phyloP scores from a whole-genome alignment of 768 basidiomycete genomes.

The Suillus fuscotomentosus region DNA sequence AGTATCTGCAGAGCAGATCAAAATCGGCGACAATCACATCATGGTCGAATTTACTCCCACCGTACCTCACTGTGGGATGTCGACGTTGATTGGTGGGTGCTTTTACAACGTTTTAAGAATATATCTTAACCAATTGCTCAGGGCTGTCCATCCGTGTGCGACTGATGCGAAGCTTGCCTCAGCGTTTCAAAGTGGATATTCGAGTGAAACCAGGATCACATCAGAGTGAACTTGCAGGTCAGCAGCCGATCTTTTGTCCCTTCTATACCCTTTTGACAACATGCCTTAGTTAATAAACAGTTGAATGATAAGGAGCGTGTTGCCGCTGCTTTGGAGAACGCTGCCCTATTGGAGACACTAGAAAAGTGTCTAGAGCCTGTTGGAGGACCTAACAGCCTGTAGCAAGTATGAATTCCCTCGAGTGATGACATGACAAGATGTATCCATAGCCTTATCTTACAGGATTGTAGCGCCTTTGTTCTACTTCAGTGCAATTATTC shows the following conservation, averaged over 20 bases:
- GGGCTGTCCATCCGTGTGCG: constrained; percentile 96
- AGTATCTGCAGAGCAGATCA: constrained; percentile 86
- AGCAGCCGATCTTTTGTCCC: constrained; percentile 20
- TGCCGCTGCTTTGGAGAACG: constrained; percentile 94
- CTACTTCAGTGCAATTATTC: background rate
- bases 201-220: constrained; percentile 92
- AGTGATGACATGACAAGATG: background rate
- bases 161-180: constrained; percentile 83
- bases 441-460: constrained; percentile 6
- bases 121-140: constrained; percentile 26
- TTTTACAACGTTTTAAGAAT: background rate
- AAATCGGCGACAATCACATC: constrained; percentile 60
- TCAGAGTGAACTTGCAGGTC: constrained; percentile 89
- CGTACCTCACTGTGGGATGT: constrained; percentile 97
- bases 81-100: constrained; percentile 84
- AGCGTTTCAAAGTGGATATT: constrained; percentile 94
- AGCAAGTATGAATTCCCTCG: background rate
- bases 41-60: constrained; percentile 95
- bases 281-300: constrained; percentile 85
- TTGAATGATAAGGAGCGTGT: constrained; percentile 99
- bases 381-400: constrained; percentile 2
- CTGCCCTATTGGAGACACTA: constrained; percentile 79
- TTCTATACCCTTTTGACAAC: background rate
- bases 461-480: constrained; percentile 4
- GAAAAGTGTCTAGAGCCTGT: constrained; percentile 68